Conservation (phyloP, 441 rosid genomes). For the Croton setiger region DNA sequence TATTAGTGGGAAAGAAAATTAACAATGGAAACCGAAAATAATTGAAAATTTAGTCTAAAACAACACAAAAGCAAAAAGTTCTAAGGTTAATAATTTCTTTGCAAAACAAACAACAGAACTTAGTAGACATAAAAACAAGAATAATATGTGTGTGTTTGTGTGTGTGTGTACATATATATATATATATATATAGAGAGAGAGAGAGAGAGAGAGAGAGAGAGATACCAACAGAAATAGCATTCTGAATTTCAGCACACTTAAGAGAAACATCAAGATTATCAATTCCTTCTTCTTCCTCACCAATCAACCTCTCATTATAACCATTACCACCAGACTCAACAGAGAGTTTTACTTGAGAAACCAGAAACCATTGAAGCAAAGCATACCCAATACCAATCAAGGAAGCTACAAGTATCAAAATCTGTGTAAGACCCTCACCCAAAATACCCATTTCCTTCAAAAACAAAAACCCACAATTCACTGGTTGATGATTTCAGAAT, state of each 20-base stretch:
- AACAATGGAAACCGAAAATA: not conserved
- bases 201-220: not conserved
- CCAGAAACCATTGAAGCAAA: conserved; percentile 60
- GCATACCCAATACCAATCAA: conserved; percentile 65
- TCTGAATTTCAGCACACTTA: conserved; percentile 79
- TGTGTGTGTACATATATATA: too few relatives aligned
- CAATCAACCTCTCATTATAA: conserved; percentile 54
- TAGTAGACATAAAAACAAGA: too few relatives aligned
- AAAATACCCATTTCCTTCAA: conserved; percentile 36
- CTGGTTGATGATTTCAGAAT: too few relatives aligned
- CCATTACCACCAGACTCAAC: conserved; percentile 40
- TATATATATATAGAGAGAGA: not conserved
- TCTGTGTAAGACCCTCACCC: conserved; percentile 60
- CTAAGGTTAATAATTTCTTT: not conserved
- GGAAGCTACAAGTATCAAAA: conserved; percentile 59
- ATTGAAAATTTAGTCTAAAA: not conserved
- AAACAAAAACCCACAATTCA: not conserved
- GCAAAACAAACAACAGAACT: not conserved
- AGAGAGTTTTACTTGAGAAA: conserved; percentile 50
- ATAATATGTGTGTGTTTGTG: too few relatives aligned
- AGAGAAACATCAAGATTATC: conserved; percentile 57
- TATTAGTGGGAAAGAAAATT: not conserved
- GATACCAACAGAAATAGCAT: conserved; percentile 74
- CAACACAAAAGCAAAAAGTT: not conserved
- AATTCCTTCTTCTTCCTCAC: conserved; percentile 70